A percentile compares a stretch with the other conserved stretches of the same genome.
Evolutionary conservation across 208 protist genomes (phyloP).

Genomic region (Crithidia sp.): DNA sequence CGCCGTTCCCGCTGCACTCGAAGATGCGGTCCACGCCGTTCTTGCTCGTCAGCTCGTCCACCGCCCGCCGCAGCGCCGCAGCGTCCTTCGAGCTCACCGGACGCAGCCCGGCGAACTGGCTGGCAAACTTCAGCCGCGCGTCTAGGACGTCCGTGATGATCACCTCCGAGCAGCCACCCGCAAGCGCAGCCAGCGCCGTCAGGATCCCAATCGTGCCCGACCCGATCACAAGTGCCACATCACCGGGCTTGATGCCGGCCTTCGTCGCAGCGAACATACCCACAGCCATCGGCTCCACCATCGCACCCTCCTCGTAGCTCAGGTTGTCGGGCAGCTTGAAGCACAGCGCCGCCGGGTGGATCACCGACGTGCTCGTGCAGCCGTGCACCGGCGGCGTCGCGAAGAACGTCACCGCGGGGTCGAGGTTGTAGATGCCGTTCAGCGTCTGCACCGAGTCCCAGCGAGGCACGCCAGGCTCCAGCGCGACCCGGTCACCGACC

Average conservation of each 20-base stretch:
- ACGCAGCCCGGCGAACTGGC: conserved; percentile 36
- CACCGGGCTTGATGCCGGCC: conserved; percentile 45
- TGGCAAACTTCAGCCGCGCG: conserved; percentile 32
- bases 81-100: conserved; percentile 31
- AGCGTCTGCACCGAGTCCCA: conserved; percentile 51
- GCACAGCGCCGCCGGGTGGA: conserved; percentile 56
- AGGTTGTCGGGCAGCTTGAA: conserved; percentile 65
- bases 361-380: conserved; percentile 45
- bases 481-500: conserved; percentile 64
- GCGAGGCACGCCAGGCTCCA: conserved; percentile 70
- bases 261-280: conserved; percentile 58
- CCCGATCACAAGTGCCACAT: conserved; percentile 31
- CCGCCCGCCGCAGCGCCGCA: conserved; percentile 27
- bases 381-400: conserved; percentile 73
- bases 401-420: conserved; percentile 61
- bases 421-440: conserved; percentile 67
- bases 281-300: conserved; percentile 66
- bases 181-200: conserved; percentile 42
- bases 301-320: conserved; percentile 66
- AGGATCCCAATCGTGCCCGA: conserved; percentile 54
- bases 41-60: conserved; percentile 33
- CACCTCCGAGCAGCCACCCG: conserved; percentile 50
- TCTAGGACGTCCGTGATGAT: conserved; percentile 38
- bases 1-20: conserved; percentile 42
- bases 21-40: conserved; percentile 45